Percentiles rank a stretch among this genome's conserved stretches.
phyloP scores from a whole-genome alignment of 257 asterid genomes.

The Jasminum sambac region DNA sequence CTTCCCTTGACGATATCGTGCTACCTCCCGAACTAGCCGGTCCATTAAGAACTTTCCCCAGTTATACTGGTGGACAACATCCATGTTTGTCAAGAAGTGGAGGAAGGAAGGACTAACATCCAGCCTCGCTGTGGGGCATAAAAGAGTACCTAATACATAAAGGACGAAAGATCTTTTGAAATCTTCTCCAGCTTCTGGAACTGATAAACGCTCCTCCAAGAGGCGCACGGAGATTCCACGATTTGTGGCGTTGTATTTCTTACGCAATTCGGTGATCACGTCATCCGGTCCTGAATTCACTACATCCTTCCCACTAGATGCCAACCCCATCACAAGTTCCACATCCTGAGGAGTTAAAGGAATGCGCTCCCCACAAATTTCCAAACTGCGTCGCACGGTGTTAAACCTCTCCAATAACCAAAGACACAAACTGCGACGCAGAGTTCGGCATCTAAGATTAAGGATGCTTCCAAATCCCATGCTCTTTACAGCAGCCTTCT shows the following conservation, averaged over 20 bases:
- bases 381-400: constrained; percentile 84
- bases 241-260: constrained; percentile 86
- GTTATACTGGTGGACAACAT: constrained; percentile 82
- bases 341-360: constrained; percentile 91
- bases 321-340: constrained; percentile 95
- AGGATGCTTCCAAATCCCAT: constrained; percentile 98
- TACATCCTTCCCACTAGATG: constrained; percentile 91
- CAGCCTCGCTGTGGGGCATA: constrained; percentile 95
- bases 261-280: constrained; percentile 72
- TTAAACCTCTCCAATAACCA: constrained; percentile 91
- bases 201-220: constrained; percentile 83
- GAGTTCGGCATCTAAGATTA: constrained; percentile 90
- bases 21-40: constrained; percentile 91
- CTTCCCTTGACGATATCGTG: constrained; percentile 97
- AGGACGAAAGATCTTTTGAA: constrained; percentile 94
- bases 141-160: constrained; percentile 87
- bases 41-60: constrained; percentile 98
- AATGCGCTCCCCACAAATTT: constrained; percentile 88
- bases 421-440: constrained; percentile 89
- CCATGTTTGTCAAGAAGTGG: constrained; percentile 89
- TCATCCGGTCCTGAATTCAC: constrained; percentile 96
- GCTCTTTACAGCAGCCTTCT: constrained; percentile 81
- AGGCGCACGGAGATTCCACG: constrained; percentile 92
- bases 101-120: constrained; percentile 99
- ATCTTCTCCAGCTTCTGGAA: constrained; percentile 94